Evolutionary conservation across 441 rosid genomes (phyloP), one percentile per base, ranked within the genome.

Genomic region (Gossypium trilobum): DNA sequence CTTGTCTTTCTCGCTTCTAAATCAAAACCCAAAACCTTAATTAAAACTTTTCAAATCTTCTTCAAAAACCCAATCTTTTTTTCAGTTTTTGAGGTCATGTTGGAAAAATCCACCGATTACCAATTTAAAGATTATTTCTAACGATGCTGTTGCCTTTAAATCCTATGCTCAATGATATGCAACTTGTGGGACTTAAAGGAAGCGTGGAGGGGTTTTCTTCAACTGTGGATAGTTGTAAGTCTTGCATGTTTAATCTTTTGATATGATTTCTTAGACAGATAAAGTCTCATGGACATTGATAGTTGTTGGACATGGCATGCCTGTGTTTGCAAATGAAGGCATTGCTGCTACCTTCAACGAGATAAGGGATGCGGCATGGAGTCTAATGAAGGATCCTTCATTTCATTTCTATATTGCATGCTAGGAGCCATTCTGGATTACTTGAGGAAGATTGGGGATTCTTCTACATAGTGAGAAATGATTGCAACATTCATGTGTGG

Each of bases 291-390:
- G 92, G 91, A 90, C 95, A 4, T 84, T 85, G 76, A 90, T 90
- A 89, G 85, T 87, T 36, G 87, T 92, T 72, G 95, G 92, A 56
- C 88, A 90, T 81, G 95, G 91, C n/a, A 89, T 89, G 95, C 92
- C 85, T 54, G 89, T 92, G 31, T 79, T 82, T 78, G 89, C 89
- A 0, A 77, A 73, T 27, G 86, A 87, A 80, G 88, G 92, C 5
- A 84, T 88, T 39, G 44, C 44, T 5, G 25, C 77, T 56, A 72
- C 83, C 44, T 88, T 86, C 74, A 73, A 78, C 23, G 79, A 84
- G 51, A 86, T 76, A 88, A 83, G 86, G 65, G 48, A 52, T 65
- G 75, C 82, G 2, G 91, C 9, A 7, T 36, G 42, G 42, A 36
- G 10, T 36, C 42, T 36, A 36, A 87, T 74, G 84, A 77, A 77